Percentiles rank a stretch among this genome's conserved stretches.
Conservation (phyloP, 768 basidiomycete species). For the Boletus barrowsii region DNA sequence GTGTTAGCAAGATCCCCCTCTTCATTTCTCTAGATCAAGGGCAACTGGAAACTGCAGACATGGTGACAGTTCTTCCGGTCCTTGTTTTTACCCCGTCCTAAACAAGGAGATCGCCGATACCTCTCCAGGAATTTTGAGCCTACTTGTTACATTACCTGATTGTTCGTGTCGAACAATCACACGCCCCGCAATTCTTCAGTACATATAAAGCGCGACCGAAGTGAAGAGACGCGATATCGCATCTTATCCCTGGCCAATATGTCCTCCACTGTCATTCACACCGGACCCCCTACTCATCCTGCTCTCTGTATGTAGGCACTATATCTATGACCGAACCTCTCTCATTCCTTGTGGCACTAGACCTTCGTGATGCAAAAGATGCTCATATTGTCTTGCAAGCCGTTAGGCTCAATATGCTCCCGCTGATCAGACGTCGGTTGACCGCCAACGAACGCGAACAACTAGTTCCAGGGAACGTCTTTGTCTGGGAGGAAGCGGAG, state of each 20-base stretch:
- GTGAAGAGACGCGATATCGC: slow-evolving; percentile 4
- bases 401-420: slow-evolving; percentile 65
- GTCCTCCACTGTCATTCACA: slow-evolving; percentile 16
- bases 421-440: slow-evolving; percentile 69
- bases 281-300: slow-evolving; percentile 30
- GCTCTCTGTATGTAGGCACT: slow-evolving; percentile 26
- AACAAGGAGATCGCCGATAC: slow-evolving; percentile 21
- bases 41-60: slow-evolving; percentile 8
- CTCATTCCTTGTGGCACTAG: slow-evolving; percentile 33
- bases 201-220: slow-evolving; percentile 21
- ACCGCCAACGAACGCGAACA: slow-evolving; percentile 67
- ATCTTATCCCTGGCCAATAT: slow-evolving; percentile 8
- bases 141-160: slow-evolving; percentile 18
- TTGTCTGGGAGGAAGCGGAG: slow-evolving; percentile 85
- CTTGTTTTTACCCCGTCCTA: slow-evolving; percentile 17
- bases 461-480: slow-evolving; percentile 69
- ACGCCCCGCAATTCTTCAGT: slow-evolving; percentile 10
- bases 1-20: slow-evolving; percentile 23
- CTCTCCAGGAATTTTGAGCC: slow-evolving; percentile 11
- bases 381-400: slow-evolving; percentile 77
- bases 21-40: slow-evolving; percentile 21
- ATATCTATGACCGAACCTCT: background rate
- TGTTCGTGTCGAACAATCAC: slow-evolving; percentile 14
- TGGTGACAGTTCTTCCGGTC: slow-evolving; percentile 7
- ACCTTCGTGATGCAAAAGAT: slow-evolving; percentile 77